Evolutionary conservation across 2,329 filamentous ascomycete species (phyloP).

Genomic region (Ophiostoma himal-ulmi): DNA sequence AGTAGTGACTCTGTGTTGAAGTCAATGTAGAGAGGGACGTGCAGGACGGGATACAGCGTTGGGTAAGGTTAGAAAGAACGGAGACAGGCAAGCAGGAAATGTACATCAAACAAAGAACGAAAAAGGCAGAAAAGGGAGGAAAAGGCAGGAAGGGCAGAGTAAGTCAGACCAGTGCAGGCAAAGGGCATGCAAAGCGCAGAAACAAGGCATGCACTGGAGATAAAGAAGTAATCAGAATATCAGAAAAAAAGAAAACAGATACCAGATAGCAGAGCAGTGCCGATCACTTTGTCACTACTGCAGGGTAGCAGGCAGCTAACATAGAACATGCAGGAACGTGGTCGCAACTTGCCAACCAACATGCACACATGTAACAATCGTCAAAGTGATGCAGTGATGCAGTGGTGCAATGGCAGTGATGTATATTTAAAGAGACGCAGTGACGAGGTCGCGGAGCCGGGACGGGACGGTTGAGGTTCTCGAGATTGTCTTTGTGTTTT

Average conservation of each 20-base stretch:
- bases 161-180: not conserved
- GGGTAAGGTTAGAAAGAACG: not conserved
- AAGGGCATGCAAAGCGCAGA: not conserved
- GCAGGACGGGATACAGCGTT: not conserved
- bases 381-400: not conserved
- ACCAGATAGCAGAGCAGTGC: not conserved
- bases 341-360: not conserved
- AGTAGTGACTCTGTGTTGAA: not conserved
- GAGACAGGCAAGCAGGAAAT: not conserved
- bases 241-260: not conserved
- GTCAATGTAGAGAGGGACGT: not conserved
- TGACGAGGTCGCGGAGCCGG: not conserved
- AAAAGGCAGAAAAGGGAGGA: not conserved
- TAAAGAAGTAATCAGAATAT: not conserved
- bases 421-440: not conserved
- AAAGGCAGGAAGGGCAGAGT: not conserved
- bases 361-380: not conserved
- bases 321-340: constrained; percentile 5
- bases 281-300: not conserved
- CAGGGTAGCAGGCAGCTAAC: not conserved
- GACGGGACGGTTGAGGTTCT: not conserved
- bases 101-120: not conserved
- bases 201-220: not conserved
- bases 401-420: not conserved
- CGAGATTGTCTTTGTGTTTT: not conserved